phyloP scores from a whole-genome alignment of 305 asterid species.

The Fraxinus xanthoxyloides region DNA sequence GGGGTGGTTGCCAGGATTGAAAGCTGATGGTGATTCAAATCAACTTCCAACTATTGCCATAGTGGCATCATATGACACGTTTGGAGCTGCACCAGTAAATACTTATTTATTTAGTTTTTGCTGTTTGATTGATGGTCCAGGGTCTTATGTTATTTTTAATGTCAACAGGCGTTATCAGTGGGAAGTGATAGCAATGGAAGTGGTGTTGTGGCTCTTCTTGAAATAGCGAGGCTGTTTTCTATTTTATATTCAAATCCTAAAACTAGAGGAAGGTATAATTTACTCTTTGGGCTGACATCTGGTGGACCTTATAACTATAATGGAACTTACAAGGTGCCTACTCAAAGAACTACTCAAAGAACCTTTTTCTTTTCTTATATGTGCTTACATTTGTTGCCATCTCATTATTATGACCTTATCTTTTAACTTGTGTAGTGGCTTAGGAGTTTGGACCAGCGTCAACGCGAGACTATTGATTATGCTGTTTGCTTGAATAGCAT shows the following conservation, averaged over 20 bases:
- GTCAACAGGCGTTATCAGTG: constrained; percentile 71
- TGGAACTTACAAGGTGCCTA: constrained; percentile 81
- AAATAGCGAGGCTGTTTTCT: constrained; percentile 91
- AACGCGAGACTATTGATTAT: constrained; percentile 91
- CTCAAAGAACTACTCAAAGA: not conserved
- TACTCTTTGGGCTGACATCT: constrained; percentile 85
- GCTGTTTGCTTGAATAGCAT: constrained; percentile 93
- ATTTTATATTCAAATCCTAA: constrained; percentile 82
- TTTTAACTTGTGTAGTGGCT: constrained; percentile 68
- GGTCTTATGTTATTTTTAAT: constrained; percentile 33
- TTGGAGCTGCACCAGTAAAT: constrained; percentile 76
- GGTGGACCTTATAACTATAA: constrained; percentile 97
- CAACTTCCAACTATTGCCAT: constrained; percentile 90
- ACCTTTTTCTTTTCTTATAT: constrained; percentile 4
- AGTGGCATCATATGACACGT: constrained; percentile 59
- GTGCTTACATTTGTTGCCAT: not conserved
- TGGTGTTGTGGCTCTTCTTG: constrained; percentile 89
- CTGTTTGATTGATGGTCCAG: constrained; percentile 2
- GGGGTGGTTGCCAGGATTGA: constrained; percentile 56
- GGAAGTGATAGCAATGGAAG: constrained; percentile 99
- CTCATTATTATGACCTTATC: constrained; percentile 27
- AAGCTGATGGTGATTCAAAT: constrained; percentile 72
- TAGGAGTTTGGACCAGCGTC: constrained; percentile 85
- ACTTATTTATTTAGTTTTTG: constrained; percentile 7
- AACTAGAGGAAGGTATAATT: constrained; percentile 89